These are phyloP conservation scores for Penicillium sp. DNA, from an alignment of 2,329 filamentous ascomycete species.

Conservation along the genomic window DNA sequence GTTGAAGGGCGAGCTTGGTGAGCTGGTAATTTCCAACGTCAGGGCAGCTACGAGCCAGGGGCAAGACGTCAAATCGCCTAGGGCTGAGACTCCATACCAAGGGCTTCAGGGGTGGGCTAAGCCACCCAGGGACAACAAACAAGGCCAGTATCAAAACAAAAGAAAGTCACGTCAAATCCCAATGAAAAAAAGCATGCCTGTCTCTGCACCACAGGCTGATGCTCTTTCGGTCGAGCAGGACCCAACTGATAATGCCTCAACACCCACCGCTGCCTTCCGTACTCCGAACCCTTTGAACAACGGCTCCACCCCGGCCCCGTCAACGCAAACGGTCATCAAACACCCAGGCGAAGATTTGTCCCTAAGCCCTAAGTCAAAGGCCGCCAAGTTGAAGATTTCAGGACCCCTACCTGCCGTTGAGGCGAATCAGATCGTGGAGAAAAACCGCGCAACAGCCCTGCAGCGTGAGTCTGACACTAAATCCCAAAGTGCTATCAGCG, in stretches of 20 bases:
- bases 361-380: conserved; percentile 8
- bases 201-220: not conserved
- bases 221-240: not conserved
- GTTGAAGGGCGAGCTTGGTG: conserved; percentile 21
- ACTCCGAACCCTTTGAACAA: conserved; percentile 3
- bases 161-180: conserved; percentile 3
- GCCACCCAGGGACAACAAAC: not conserved
- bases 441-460: not conserved
- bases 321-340: not conserved
- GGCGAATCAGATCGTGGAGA: conserved; percentile 2
- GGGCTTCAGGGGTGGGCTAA: not conserved
- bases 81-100: not conserved
- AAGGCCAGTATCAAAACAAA: conserved; percentile 4
- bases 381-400: conserved; percentile 8
- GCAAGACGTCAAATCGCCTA: not conserved
- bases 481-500: conserved; percentile 4
- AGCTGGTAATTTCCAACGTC: conserved; percentile 1
- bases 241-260: not conserved
- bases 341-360: conserved; percentile 3
- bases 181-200: not conserved
- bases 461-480: conserved; percentile 17
- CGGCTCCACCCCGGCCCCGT: not conserved
- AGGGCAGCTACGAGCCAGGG: not conserved
- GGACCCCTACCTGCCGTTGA: not conserved
- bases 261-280: conserved; percentile 9